These are phyloP conservation scores for Colletotrichum eleusines DNA, from an alignment of 2,329 filamentous ascomycete genomes.

Conservation along the genomic window DNA sequence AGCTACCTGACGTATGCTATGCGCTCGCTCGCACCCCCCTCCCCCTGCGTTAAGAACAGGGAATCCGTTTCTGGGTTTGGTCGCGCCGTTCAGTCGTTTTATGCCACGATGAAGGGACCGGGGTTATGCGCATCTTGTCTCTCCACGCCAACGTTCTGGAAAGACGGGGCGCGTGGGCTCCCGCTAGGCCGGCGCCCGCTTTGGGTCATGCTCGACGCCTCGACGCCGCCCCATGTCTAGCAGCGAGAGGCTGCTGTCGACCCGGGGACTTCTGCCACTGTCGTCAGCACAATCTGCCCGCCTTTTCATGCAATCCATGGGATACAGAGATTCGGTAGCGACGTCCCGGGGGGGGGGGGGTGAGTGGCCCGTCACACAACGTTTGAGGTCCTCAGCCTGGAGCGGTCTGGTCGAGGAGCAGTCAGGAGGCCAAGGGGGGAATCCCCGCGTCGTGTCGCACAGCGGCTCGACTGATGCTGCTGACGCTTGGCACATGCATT, in stretches of 20 bases:
- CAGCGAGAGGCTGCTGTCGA: background rate
- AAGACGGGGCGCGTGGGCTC: background rate
- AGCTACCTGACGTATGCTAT: slow-evolving; percentile 25
- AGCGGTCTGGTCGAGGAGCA: background rate
- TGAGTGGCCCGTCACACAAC: background rate
- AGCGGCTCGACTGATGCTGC: slow-evolving; percentile 6
- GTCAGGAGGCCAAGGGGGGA: background rate
- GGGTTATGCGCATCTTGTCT: background rate
- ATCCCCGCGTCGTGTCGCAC: background rate
- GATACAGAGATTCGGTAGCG: slow-evolving; percentile 20
- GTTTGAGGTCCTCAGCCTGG: slow-evolving; percentile 7
- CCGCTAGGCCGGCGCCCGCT: background rate
- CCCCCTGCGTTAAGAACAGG: background rate
- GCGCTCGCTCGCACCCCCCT: background rate
- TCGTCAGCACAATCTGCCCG: slow-evolving; percentile 14
- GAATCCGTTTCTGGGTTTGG: slow-evolving; percentile 2
- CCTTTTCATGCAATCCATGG: background rate
- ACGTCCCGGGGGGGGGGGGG: background rate
- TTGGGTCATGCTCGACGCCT: slow-evolving; percentile 3
- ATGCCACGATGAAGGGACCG: background rate
- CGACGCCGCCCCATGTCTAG: background rate
- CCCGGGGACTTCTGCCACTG: slow-evolving; percentile 16
- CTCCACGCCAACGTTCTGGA: slow-evolving; percentile 8
- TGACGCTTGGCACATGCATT: background rate
- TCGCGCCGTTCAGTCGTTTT: background rate